These are phyloP conservation scores for Trichocladium uniseriatum DNA, from an alignment of 495 filamentous ascomycete genomes.

Conservation along the genomic window DNA sequence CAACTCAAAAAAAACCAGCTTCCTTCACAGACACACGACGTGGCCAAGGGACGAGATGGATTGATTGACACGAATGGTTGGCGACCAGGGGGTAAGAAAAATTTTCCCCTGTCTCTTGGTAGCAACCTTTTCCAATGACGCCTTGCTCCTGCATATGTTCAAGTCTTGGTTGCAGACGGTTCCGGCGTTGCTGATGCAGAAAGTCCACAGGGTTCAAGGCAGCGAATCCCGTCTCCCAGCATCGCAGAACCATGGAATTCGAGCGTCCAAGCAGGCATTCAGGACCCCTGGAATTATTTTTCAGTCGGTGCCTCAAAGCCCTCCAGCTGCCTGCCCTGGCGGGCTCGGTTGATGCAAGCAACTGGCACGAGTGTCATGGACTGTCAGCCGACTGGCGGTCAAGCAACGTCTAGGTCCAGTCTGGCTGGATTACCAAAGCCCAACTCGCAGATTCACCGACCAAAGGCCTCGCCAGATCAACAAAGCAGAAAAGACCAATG, in stretches of 20 bases:
- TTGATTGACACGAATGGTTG: too few species aligned
- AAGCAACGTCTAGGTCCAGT: neutral
- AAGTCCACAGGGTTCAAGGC: neutral
- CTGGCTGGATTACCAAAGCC: neutral
- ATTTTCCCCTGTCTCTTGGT: too few species aligned
- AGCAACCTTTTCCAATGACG: neutral
- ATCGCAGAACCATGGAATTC: neutral
- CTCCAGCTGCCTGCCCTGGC: neutral
- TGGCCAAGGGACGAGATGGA: too few species aligned
- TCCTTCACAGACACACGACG: too few species aligned
- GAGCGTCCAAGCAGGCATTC: neutral
- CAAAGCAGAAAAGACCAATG: neutral
- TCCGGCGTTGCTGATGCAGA: conserved; percentile 8
- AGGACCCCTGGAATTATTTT: neutral
- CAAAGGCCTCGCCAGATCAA: neutral
- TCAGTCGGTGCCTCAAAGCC: neutral
- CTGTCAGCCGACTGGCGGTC: neutral
- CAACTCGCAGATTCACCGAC: too few species aligned
- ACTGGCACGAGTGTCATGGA: neutral
- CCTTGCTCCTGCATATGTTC: conserved; percentile 5
- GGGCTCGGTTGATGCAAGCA: neutral
- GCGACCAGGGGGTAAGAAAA: neutral
- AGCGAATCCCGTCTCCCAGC: neutral
- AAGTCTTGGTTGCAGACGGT: conserved; percentile 6
- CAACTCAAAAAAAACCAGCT: neutral